Percentiles rank a stretch among this genome's conserved stretches.
phyloP scores from a whole-genome alignment of 2,329 filamentous ascomycete species.

The Microthyrium microscopicum region DNA sequence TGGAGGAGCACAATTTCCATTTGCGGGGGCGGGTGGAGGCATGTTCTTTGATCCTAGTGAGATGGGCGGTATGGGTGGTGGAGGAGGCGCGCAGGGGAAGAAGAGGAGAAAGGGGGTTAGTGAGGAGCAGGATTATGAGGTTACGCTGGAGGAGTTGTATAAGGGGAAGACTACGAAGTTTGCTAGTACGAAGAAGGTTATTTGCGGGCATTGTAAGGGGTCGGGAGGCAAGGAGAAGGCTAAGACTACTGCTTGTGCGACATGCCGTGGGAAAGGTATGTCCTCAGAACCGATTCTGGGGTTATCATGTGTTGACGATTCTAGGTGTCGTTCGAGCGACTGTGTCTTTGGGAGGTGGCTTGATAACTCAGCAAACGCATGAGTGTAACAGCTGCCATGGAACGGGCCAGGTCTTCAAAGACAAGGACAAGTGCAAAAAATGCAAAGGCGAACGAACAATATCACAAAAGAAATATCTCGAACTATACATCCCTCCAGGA shows the following conservation, averaged over 20 bases:
- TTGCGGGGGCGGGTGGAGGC: too few relatives aligned
- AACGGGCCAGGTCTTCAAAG: conserved; percentile 72
- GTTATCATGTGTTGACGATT: too few relatives aligned
- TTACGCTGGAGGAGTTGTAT: conserved; percentile 87
- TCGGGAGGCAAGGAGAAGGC: conserved; percentile 82
- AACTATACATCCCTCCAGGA: conserved; percentile 88
- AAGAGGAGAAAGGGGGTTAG: conserved; percentile 46
- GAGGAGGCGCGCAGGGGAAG: conserved; percentile 34
- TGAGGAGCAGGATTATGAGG: conserved; percentile 82
- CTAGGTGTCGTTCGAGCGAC: neutral
- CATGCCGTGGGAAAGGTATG: conserved; percentile 62
- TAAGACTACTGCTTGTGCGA: conserved; percentile 65
- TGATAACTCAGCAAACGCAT: conserved; percentile 50
- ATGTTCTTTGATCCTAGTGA: conserved; percentile 23
- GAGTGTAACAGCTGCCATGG: conserved; percentile 72
- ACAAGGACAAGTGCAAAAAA: conserved; percentile 97
- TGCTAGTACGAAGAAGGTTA: conserved; percentile 80
- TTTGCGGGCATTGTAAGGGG: conserved; percentile 78
- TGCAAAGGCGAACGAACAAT: conserved; percentile 86
- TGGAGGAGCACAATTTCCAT: too few relatives aligned
- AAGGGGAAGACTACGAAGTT: conserved; percentile 98
- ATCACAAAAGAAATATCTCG: conserved; percentile 82
- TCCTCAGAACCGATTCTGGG: neutral
- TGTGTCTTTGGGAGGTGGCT: neutral
- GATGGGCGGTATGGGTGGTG: conserved; percentile 33